These are phyloP conservation scores for Hortaea sp. DNA, from an alignment of 2,329 filamentous ascomycete genomes.

Conservation along the genomic window DNA sequence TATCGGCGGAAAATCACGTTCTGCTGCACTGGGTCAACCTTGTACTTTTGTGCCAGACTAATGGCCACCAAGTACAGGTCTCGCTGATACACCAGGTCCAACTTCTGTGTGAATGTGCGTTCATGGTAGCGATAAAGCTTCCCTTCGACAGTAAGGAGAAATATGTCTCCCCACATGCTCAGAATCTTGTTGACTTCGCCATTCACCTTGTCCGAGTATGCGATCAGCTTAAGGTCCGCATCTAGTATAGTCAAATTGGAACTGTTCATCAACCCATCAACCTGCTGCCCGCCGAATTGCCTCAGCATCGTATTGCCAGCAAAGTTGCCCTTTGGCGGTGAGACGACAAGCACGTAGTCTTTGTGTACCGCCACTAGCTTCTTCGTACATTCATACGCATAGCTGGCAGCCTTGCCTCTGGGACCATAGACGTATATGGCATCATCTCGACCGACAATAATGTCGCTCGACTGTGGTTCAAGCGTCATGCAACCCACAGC, in stretches of 20 bases:
- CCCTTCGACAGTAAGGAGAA: constrained; percentile 80
- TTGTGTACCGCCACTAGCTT: constrained; percentile 67
- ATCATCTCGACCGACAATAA: constrained; percentile 89
- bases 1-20: constrained; percentile 90
- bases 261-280: constrained; percentile 74
- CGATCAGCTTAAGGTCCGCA: constrained; percentile 78
- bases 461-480: constrained; percentile 67
- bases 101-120: constrained; percentile 77
- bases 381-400: constrained; percentile 86
- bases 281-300: constrained; percentile 60
- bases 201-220: constrained; percentile 75
- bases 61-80: constrained; percentile 89
- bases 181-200: constrained; percentile 73
- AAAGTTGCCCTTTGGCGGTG: constrained; percentile 56
- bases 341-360: constrained; percentile 80
- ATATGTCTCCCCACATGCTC: constrained; percentile 82
- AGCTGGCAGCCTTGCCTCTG: constrained; percentile 76
- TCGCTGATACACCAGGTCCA: constrained; percentile 87
- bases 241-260: constrained; percentile 88
- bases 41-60: constrained; percentile 81
- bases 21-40: constrained; percentile 69
- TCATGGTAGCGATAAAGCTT: constrained; percentile 89
- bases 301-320: constrained; percentile 53
- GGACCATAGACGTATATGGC: constrained; percentile 88
- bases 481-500: constrained; percentile 91